Conservation (phyloP, 805 yeast genomes). For the Ogataea henricii region DNA sequence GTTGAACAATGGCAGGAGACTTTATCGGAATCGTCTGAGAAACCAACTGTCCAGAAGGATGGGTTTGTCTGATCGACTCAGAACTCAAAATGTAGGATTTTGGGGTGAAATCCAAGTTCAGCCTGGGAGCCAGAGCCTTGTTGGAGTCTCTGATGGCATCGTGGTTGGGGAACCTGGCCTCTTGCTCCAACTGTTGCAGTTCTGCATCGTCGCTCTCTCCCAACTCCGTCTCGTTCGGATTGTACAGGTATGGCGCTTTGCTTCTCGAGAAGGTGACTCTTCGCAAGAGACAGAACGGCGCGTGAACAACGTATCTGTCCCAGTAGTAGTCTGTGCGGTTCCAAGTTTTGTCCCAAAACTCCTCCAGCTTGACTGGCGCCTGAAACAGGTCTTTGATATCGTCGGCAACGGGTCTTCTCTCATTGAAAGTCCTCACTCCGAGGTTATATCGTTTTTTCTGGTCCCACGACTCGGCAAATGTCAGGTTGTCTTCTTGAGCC, state of each 20-base stretch:
- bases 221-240: conserved; percentile 5
- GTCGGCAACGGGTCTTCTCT: conserved; percentile 21
- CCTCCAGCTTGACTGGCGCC: conserved; percentile 24
- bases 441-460: conserved; percentile 24
- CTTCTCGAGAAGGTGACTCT: conserved; percentile 16
- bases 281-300: conserved; percentile 34
- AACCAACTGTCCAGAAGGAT: conserved; percentile 22
- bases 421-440: conserved; percentile 19
- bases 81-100: conserved; percentile 24
- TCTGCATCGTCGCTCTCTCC: conserved; percentile 7
- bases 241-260: conserved; percentile 15
- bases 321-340: conserved; percentile 40
- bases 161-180: conserved; percentile 14
- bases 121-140: conserved; percentile 15
- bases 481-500: conserved; percentile 23
- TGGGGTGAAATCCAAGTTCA: conserved; percentile 17
- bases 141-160: conserved; percentile 20
- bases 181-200: conserved; percentile 13
- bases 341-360: conserved; percentile 30
- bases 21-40: conserved; percentile 20
- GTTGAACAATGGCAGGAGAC: conserved; percentile 15
- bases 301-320: conserved; percentile 41
- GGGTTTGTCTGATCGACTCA: conserved; percentile 22
- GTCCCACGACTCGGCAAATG: conserved; percentile 23
- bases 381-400: conserved; percentile 24